These are phyloP conservation scores for Gorgonomyces haynaldii DNA, from an alignment of 192 early-diverging fungal genomes.

Conservation along the genomic window DNA sequence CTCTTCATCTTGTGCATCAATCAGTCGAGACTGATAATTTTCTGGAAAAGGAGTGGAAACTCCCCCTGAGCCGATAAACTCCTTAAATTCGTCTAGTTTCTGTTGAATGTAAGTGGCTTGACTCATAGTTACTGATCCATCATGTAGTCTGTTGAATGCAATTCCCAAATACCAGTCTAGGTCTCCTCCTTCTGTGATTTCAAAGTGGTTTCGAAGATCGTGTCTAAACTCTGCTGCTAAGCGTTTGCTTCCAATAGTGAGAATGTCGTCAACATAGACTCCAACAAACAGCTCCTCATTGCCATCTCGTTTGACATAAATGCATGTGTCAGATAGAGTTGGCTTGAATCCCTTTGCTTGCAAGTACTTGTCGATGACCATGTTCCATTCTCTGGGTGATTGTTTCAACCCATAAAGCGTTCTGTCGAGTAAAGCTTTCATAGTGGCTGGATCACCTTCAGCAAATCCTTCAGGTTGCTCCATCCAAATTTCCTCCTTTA, in stretches of 20 bases:
- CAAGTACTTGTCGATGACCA: not conserved
- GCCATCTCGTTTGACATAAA: slow-evolving; percentile 8
- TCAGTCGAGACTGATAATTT: not conserved
- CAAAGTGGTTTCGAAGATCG: not conserved
- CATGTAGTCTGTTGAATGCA: not conserved
- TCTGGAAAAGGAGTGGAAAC: slow-evolving; percentile 2
- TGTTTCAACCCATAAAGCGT: slow-evolving; percentile 21
- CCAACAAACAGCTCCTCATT: slow-evolving; percentile 1
- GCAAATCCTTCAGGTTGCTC: slow-evolving; percentile 13
- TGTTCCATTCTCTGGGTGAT: slow-evolving; percentile 6
- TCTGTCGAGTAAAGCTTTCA: not conserved
- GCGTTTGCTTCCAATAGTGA: slow-evolving; percentile 5
- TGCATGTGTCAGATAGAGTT: not conserved
- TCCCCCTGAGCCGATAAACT: not conserved
- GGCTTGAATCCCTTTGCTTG: not conserved
- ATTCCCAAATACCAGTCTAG: not conserved
- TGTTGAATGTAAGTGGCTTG: slow-evolving; percentile 7
- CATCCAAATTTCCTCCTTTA: slow-evolving; percentile 21
- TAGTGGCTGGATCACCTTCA: not conserved
- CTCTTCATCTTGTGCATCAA: slow-evolving; percentile 1
- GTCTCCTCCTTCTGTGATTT: not conserved
- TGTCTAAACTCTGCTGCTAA: not conserved
- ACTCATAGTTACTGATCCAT: not conserved
- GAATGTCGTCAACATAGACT: slow-evolving; percentile 29
- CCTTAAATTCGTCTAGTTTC: not conserved